Base-by-base conservation (phyloP, 1,284 basidiomycete species). In the Tausonia pullulans region DNA sequence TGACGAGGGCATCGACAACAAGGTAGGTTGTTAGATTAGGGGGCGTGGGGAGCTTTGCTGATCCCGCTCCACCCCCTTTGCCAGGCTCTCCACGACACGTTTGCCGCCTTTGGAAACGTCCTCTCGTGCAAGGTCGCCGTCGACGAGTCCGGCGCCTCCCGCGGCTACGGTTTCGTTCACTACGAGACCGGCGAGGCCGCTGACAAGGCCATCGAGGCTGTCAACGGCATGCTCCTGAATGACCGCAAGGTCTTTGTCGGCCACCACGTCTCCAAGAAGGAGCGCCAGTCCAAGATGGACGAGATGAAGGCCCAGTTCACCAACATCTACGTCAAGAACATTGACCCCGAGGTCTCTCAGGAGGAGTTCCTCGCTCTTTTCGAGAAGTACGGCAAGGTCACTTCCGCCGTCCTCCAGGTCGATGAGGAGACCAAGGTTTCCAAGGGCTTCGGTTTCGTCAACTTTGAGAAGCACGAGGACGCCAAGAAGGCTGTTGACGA, bases 171-270 rank as follows among this genome's bases (percentile, higher is more conserved):
- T 63, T 98, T 95, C 77, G 95, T 98, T 67, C 96, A 98, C 79
- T 99, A 98, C 79, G 94, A 98, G 80, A 96, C 93, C 68, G 89
- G 87, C 65, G 96, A 98, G 79, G 90, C 95, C 55, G 94, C 95
- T 68, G 90, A 96, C 44, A 87, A 85, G 66, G 93, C 94, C 69
- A 98, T 99, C 83, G 90, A 96, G 80, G 89, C 92, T 68, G 96
- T 98, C 76, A 97, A 99, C 78, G 94, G 95, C 70, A 99, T 99
- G 96, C 79, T 98, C 68, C 81, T 99, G 74, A 98, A 98, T 79
- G 96, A 98, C 81, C 95, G 94, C 81, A 95, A 97, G 81, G 96
- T 99, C 72, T 99, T 88, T 74, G 96, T 99, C 72, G 96, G 95
- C 66, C 85, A 94, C 76, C 95, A 98, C 80, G 88, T 98, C 75